A percentile compares a stretch with the other conserved stretches of the same genome.
These are phyloP conservation scores for Peribolospora kevripleyi DNA, from an alignment of 768 basidiomycete genomes.

Conservation along the genomic window DNA sequence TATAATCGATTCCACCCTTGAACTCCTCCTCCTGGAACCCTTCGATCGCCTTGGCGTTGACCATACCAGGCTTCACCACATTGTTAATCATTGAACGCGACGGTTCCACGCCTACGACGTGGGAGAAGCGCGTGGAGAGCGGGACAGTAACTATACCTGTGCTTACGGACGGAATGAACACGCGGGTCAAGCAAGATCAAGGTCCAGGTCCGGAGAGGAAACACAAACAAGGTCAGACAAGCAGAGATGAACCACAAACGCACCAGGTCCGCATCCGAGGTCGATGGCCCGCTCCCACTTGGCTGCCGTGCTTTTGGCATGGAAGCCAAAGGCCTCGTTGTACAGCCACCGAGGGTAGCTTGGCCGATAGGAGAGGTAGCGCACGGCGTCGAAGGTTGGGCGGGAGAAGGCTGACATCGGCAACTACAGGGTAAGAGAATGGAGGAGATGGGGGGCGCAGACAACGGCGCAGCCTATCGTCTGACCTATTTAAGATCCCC, in stretches of 20 bases:
- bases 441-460: no score
- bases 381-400: conserved; percentile 37
- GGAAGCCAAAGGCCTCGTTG: neutral
- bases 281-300: no score
- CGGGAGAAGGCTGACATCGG: conserved; percentile 55
- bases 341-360: neutral
- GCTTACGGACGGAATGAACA: neutral
- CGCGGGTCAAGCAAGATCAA: conserved; percentile 2
- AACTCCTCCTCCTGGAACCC: neutral
- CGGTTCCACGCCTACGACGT: conserved; percentile 52
- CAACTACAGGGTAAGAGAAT: no score
- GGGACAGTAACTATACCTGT: conserved; percentile 45
- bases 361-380: conserved; percentile 41
- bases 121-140: conserved; percentile 29
- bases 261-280: no score
- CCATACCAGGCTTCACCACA: conserved; percentile 28
- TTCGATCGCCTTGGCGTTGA: conserved; percentile 23
- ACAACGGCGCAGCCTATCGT: no score
- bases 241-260: no score
- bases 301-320: neutral
- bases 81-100: conserved; percentile 46
- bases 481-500: no score
- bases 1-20: conserved; percentile 19
- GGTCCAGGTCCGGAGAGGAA: no score
- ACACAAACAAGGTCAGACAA: no score